Conservation (phyloP, 148 eudicot species). For the Silene uniflora region DNA sequence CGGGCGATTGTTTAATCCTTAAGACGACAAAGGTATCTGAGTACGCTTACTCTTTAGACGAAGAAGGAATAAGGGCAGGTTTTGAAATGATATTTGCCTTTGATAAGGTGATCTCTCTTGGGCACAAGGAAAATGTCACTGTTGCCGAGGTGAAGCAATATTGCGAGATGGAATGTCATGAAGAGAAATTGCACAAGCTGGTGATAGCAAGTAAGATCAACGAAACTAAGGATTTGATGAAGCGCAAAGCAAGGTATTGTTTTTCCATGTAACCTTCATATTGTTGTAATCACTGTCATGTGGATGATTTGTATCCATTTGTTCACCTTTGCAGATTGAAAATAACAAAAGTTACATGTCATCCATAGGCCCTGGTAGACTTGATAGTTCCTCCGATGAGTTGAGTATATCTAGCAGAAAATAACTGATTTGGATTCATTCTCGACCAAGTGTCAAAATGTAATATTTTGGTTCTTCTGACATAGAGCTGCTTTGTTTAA, state of each 20-base stretch:
- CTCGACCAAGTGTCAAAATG: conserved; percentile 59
- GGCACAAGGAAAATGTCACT: conserved; percentile 95
- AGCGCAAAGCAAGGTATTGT: conserved; percentile 77
- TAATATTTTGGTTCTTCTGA: no score
- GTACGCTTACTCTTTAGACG: conserved; percentile 74
- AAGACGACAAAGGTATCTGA: conserved; percentile 62
- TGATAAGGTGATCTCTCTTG: conserved; percentile 88
- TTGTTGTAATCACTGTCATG: background rate
- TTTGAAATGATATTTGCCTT: conserved; percentile 94
- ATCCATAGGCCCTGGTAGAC: conserved; percentile 78
- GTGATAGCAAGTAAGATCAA: conserved; percentile 85
- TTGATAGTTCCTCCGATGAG: conserved; percentile 58
- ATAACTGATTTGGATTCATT: conserved; percentile 62
- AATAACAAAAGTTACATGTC: conserved; percentile 67
- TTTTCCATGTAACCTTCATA: background rate
- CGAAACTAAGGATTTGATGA: conserved; percentile 96
- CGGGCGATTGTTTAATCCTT: no score
- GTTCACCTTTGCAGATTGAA: conserved; percentile 48
- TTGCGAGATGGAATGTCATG: conserved; percentile 99
- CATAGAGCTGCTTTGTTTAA: no score
- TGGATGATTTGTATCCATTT: no score
- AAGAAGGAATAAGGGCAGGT: conserved; percentile 81
- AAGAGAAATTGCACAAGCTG: conserved; percentile 93
- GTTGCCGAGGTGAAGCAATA: conserved; percentile 94
- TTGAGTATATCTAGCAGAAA: conserved; percentile 55